Evolutionary conservation across 306 rosid genomes (phyloP).

Genomic region (Quercus alba): DNA sequence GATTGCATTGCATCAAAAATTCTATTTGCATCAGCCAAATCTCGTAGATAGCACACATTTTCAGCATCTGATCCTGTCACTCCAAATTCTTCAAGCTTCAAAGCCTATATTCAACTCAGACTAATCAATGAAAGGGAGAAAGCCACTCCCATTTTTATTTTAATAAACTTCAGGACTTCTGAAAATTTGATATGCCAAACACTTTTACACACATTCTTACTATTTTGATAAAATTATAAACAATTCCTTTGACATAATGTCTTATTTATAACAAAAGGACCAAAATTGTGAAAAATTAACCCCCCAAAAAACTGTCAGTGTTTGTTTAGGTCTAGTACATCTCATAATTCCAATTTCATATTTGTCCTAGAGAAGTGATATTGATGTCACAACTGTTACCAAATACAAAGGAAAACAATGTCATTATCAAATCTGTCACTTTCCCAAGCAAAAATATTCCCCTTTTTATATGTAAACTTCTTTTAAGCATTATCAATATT

Average conservation of each 20-base stretch:
- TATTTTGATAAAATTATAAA: background rate
- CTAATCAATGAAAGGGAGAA: background rate
- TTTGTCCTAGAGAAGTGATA: background rate
- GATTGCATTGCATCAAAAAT: slow-evolving; percentile 59
- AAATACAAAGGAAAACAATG: background rate
- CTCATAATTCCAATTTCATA: background rate
- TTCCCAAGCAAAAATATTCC: background rate
- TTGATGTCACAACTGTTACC: background rate
- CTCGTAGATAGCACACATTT: slow-evolving; percentile 87
- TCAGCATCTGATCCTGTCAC: slow-evolving; percentile 89
- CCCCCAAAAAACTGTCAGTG: background rate
- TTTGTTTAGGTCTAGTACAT: background rate
- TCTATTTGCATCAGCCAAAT: slow-evolving; percentile 81
- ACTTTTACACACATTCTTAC: background rate
- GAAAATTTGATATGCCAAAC: background rate
- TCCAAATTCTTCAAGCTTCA: slow-evolving; percentile 97
- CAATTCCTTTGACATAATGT: background rate
- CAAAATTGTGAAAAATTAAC: background rate
- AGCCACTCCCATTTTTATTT: background rate
- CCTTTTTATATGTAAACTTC: background rate
- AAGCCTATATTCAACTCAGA: slow-evolving; percentile 49
- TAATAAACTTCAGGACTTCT: background rate
- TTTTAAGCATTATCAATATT: background rate
- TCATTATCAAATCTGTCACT: background rate
- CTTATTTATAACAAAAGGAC: background rate